A percentile compares a stretch with the other conserved stretches of the same genome.
Conservation (phyloP, 2,329 filamentous ascomycete genomes). For the Diaporthe sp. region DNA sequence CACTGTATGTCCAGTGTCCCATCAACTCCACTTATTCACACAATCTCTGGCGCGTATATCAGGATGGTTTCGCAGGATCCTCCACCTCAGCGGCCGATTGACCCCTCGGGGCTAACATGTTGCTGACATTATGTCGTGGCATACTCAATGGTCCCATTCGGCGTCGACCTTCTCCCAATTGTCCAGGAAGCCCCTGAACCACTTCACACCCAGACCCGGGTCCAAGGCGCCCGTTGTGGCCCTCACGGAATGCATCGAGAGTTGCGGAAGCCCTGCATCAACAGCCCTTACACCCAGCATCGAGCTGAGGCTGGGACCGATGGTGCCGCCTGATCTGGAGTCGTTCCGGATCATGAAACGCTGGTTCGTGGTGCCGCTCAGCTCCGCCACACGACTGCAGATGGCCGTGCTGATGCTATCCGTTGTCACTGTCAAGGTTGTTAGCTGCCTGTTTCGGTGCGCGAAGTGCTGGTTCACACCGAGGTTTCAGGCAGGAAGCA, state of each 20-base stretch:
- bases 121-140: neutral
- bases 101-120: neutral
- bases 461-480: neutral
- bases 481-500: too few species aligned
- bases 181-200: constrained; percentile 92
- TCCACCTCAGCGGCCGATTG: neutral
- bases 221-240: constrained; percentile 90
- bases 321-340: constrained; percentile 88
- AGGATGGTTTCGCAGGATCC: neutral
- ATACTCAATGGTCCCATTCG: constrained; percentile 72
- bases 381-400: constrained; percentile 82
- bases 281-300: constrained; percentile 86
- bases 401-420: constrained; percentile 88
- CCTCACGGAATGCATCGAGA: constrained; percentile 94
- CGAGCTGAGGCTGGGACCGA: constrained; percentile 90
- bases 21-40: neutral
- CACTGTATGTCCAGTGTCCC: neutral
- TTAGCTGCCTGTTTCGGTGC: neutral
- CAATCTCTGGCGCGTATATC: neutral
- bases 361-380: constrained; percentile 80
- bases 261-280: constrained; percentile 90
- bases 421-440: constrained; percentile 75
- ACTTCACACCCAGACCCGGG: constrained; percentile 87
- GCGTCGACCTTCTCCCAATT: constrained; percentile 86
- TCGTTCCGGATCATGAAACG: constrained; percentile 97